Conservation (phyloP, 495 filamentous ascomycete species). For the Podospora sp. region DNA sequence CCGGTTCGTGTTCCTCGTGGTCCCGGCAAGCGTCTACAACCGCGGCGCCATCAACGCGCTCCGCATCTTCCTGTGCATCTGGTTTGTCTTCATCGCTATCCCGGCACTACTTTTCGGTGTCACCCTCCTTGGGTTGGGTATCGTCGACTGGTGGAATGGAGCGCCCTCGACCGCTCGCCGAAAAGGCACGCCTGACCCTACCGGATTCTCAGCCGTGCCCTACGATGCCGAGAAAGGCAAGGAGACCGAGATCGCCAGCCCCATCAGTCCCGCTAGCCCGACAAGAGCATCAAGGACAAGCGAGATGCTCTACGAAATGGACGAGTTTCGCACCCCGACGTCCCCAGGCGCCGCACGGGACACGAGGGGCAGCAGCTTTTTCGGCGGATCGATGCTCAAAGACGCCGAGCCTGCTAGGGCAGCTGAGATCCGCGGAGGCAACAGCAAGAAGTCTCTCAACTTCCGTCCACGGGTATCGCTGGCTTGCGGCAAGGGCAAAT, state of each 20-base stretch:
- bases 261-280: background rate
- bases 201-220: background rate
- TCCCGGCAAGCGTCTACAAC: constrained; percentile 24
- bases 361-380: constrained; percentile 4
- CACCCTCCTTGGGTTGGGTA: background rate
- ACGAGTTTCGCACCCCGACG: constrained; percentile 3
- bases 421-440: constrained; percentile 2
- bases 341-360: constrained; percentile 1
- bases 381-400: background rate
- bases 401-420: background rate
- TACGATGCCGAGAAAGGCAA: constrained; percentile 25
- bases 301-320: constrained; percentile 17
- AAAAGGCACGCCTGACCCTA: background rate
- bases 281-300: constrained; percentile 15
- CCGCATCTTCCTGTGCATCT: constrained; percentile 17
- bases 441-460: background rate
- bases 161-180: background rate
- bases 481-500: background rate
- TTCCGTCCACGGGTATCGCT: background rate
- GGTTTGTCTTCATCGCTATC: constrained; percentile 12
- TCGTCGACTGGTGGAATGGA: constrained; percentile 4
- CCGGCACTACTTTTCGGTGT: background rate
- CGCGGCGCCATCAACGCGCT: constrained; percentile 16
- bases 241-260: constrained; percentile 7
- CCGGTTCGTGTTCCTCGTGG: constrained; percentile 19